Evolutionary conservation across 2,329 filamentous ascomycete genomes (phyloP), one percentile per base, ranked within the genome.

Genomic region (Samsoniella hepiali): DNA sequence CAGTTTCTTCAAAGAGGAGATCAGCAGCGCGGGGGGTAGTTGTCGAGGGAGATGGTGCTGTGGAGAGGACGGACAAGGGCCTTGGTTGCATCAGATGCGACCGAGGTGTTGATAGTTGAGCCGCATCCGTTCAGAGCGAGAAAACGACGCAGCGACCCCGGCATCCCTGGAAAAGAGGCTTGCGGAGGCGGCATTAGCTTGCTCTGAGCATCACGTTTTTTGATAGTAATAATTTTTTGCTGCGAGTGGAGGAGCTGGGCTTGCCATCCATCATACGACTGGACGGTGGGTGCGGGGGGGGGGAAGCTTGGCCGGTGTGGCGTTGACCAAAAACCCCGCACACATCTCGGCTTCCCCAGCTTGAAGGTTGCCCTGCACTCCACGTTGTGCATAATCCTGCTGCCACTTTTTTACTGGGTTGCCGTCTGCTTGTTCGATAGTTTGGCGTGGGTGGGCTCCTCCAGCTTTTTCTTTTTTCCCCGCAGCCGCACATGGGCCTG

Each of bases 301-400:
- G 34, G 34, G 9, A 34, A 50, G 45, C 44, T 50, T 44, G 34
- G 57, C 47, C 49, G 56, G 34, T n/a, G 38, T 61, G 49, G 58
- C 56, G 56, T 58, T 44, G 17, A n/a, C 38, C 34, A 61, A 61
- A 61, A 61, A 44, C 29, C 58, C 58, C 58, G 50, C 50, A 38
- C 58, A 34, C 50, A 61, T 61, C 58, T 61, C 58, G 49, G 58
- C 58, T 53, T 53, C 58, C 58, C 58, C 58, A 61, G 58, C 58
- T 9, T 15, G 22, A 36, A 22, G 22, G 22, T 22, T 15, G 11
- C 15, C 15, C 34, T 51, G 38, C 11, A 34, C 44, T 27, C 44
- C 42, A 49, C 10, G 29, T 22, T 49, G 22, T 22, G 27, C 44
- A 36, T 9, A 54, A 44, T 38, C 44, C 36, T 34, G 47, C 58